Conservation (phyloP, 345 rosid genomes). For the Rhodomyrtus tomentosa region DNA sequence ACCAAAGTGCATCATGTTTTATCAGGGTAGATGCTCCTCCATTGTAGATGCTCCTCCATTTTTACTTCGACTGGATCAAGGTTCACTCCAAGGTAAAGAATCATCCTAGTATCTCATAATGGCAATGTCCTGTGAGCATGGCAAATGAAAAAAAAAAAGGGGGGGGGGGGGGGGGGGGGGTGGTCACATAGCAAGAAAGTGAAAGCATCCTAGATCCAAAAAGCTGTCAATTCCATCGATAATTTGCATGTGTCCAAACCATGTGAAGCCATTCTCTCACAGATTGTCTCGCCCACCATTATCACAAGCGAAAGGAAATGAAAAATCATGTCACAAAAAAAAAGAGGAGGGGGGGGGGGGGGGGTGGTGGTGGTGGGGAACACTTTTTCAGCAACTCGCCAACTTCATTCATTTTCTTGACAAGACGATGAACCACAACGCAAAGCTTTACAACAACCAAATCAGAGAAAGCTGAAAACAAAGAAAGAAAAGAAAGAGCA, state of each 20-base stretch:
- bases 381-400: neutral
- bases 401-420: neutral
- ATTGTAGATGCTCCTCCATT: neutral
- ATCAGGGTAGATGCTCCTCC: neutral
- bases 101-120: neutral
- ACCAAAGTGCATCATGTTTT: neutral
- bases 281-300: neutral
- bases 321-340: neutral
- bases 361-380: no score
- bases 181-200: neutral
- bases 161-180: no score
- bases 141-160: neutral
- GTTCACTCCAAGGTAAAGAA: neutral
- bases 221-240: neutral
- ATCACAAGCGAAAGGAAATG: neutral
- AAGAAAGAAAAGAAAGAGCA: neutral
- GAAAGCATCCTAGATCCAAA: neutral
- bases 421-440: neutral
- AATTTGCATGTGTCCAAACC: slow-evolving; percentile 1
- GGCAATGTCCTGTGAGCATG: neutral
- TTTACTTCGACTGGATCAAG: neutral
- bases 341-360: no score
- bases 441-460: slow-evolving; percentile 5
- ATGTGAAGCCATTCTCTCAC: neutral
- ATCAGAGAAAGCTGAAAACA: neutral